Percentiles rank a stretch among this genome's conserved stretches.
phyloP scores from a whole-genome alignment of 2,329 filamentous ascomycete genomes.

The Nemania abortiva region DNA sequence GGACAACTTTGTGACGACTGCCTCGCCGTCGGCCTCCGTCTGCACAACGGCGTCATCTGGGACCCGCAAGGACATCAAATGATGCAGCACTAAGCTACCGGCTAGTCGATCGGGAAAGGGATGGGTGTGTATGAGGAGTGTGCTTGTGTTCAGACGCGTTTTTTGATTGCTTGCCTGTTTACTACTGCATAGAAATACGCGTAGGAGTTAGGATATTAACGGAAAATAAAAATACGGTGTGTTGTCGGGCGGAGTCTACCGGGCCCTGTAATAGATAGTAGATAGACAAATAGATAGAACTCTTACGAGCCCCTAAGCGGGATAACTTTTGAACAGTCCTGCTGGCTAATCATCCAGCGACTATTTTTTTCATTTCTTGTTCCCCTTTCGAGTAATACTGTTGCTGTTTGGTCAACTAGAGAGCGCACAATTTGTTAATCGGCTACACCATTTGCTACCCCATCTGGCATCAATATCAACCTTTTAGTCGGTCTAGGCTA shows the following conservation, averaged over 20 bases:
- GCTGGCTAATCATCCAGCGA: no score
- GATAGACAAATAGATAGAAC: not conserved
- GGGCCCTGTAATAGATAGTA: no score
- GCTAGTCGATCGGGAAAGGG: not conserved
- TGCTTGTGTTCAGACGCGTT: not conserved
- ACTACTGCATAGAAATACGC: not conserved
- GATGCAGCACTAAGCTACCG: no score
- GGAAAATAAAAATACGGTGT: not conserved
- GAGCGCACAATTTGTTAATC: constrained; percentile 13
- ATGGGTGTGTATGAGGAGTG: not conserved
- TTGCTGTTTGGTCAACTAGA: constrained; percentile 8
- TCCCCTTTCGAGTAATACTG: not conserved
- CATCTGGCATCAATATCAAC: constrained; percentile 5
- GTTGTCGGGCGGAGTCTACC: no score
- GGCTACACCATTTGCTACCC: constrained; percentile 21
- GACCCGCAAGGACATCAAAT: constrained; percentile 10
- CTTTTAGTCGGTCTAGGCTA: not conserved
- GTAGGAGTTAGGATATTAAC: not conserved
- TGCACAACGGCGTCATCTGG: constrained; percentile 46
- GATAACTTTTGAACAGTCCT: not conserved
- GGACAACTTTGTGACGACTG: constrained; percentile 65
- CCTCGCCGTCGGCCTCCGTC: constrained; percentile 41
- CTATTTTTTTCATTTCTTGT: not conserved
- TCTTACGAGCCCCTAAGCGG: not conserved
- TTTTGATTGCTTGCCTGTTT: not conserved